These are phyloP conservation scores for Pichia cephalocereana DNA, from an alignment of 805 yeast genomes.

Conservation along the genomic window DNA sequence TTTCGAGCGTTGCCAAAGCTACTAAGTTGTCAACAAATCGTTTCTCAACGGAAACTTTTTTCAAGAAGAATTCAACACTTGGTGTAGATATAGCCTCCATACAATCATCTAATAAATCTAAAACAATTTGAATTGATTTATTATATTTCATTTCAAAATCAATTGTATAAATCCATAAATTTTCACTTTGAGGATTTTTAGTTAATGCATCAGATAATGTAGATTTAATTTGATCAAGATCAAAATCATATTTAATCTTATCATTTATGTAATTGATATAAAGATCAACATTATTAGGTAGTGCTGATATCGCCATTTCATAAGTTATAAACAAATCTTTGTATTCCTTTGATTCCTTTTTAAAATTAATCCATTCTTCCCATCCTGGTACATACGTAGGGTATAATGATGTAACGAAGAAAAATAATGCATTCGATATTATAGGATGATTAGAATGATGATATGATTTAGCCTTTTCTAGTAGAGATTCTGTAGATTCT, in stretches of 20 bases:
- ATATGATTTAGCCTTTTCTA: constrained; percentile 27
- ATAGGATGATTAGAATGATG: constrained; percentile 16
- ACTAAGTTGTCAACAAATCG: constrained; percentile 24
- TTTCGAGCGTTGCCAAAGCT: constrained; percentile 34
- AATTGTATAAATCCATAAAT: constrained; percentile 63
- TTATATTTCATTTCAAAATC: constrained; percentile 45
- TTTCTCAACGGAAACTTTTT: constrained; percentile 46
- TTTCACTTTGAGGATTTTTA: constrained; percentile 37
- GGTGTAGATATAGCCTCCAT: constrained; percentile 6
- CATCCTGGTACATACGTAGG: constrained; percentile 43
- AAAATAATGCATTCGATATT: constrained; percentile 40
- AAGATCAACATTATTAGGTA: constrained; percentile 43
- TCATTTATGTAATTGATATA: constrained; percentile 69
- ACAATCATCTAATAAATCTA: background rate
- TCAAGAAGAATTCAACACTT: constrained; percentile 50
- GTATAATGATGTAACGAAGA: constrained; percentile 33
- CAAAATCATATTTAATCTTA: constrained; percentile 39
- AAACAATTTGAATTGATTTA: background rate
- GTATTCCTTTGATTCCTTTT: constrained; percentile 20
- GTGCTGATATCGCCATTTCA: constrained; percentile 40
- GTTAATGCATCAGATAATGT: constrained; percentile 43
- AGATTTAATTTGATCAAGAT: constrained; percentile 41
- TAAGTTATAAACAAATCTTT: constrained; percentile 35
- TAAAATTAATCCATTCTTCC: constrained; percentile 35
- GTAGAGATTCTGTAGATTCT: background rate